phyloP scores from a whole-genome alignment of 306 rosid genomes.

The Begonia fuchsioides region DNA sequence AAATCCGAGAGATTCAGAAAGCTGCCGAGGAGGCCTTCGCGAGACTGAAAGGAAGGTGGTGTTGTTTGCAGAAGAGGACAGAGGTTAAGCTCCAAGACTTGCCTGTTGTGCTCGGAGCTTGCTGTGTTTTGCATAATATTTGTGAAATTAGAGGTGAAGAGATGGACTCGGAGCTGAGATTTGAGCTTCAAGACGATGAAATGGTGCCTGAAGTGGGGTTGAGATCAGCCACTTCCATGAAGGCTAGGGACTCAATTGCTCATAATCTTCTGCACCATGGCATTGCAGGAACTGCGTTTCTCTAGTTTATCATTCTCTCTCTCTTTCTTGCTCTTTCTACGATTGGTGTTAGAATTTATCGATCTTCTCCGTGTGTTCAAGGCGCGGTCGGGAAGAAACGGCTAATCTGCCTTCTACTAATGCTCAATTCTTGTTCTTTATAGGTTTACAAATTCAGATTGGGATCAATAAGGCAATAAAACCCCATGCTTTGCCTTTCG shows the following conservation, averaged over 20 bases:
- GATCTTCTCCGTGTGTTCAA: not conserved
- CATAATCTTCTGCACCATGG: constrained; percentile 97
- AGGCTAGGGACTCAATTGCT: constrained; percentile 82
- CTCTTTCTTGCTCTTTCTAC: no score
- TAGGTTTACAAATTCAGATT: constrained; percentile 1
- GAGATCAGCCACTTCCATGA: constrained; percentile 45
- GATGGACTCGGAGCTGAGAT: constrained; percentile 34
- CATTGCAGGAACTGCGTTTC: constrained; percentile 73
- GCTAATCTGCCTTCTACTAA: constrained; percentile 15
- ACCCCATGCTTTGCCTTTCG: no score
- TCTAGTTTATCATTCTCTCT: constrained; percentile 22
- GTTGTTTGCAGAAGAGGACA: constrained; percentile 69
- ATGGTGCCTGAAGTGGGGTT: constrained; percentile 53
- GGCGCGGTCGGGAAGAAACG: constrained; percentile 27
- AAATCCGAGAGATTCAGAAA: constrained; percentile 61
- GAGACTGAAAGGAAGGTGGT: constrained; percentile 78
- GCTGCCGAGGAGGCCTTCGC: constrained; percentile 64
- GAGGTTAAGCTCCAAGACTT: constrained; percentile 86
- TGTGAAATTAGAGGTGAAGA: constrained; percentile 66
- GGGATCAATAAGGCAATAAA: no score
- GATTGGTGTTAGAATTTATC: no score
- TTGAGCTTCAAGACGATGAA: constrained; percentile 61
- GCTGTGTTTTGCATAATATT: constrained; percentile 85
- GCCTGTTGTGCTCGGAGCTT: constrained; percentile 83
- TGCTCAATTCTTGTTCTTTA: constrained; percentile 11